Conservation (phyloP, 2,329 filamentous ascomycete genomes). For the Exserohilum rostratum region DNA sequence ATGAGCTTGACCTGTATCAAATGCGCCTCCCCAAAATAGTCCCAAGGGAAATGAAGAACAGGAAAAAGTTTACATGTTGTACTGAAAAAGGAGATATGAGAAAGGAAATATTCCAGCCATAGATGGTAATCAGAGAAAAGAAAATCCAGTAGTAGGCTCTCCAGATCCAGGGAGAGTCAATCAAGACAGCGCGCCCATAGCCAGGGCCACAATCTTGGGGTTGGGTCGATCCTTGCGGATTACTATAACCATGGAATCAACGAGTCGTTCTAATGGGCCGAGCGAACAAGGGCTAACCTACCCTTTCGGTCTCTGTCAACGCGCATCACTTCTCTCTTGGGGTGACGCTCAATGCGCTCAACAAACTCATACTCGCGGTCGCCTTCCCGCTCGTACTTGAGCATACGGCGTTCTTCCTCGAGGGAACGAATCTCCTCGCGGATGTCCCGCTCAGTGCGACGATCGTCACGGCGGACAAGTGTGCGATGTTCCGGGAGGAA, state of each 20-base stretch:
- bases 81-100: background rate
- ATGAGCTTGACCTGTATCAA: constrained; percentile 7
- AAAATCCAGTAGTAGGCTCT: background rate
- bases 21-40: background rate
- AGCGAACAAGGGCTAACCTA: constrained; percentile 88
- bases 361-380: constrained; percentile 67
- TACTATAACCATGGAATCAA: constrained; percentile 45
- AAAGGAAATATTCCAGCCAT: constrained; percentile 2
- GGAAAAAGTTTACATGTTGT: background rate
- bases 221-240: constrained; percentile 45
- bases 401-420: constrained; percentile 67
- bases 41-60: background rate
- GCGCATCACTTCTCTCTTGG: constrained; percentile 63
- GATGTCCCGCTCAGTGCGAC: constrained; percentile 66
- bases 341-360: constrained; percentile 62
- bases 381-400: constrained; percentile 63
- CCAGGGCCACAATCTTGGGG: constrained; percentile 50
- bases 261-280: constrained; percentile 60
- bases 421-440: constrained; percentile 73
- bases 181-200: constrained; percentile 14
- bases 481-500: constrained; percentile 54
- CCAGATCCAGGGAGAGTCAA: background rate
- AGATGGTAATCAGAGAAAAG: background rate
- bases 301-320: constrained; percentile 93
- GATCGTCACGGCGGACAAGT: constrained; percentile 26